phyloP scores from a whole-genome alignment of 768 basidiomycete genomes.

The Botryobasidium botryosum region DNA sequence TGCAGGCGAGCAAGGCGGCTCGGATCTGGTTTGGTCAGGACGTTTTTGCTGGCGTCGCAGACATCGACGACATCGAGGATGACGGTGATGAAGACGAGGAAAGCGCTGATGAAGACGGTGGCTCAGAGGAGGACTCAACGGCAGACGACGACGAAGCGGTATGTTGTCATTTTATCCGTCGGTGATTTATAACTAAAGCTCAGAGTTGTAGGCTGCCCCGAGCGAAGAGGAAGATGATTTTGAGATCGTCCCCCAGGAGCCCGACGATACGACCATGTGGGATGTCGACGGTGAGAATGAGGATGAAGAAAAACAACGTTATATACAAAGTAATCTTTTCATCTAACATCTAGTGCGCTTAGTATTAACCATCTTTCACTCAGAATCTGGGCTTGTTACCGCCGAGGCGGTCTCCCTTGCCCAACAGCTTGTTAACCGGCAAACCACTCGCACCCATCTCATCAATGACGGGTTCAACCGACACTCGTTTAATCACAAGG shows the following conservation, averaged over 20 bases:
- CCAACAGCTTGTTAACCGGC: constrained; percentile 75
- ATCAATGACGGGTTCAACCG: constrained; percentile 94
- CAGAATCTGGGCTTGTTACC: constrained; percentile 71
- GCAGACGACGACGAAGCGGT: constrained; percentile 16
- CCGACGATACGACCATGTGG: constrained; percentile 54
- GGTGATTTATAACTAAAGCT: background rate
- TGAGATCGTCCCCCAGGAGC: constrained; percentile 52
- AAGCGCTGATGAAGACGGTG: constrained; percentile 18
- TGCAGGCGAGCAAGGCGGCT: constrained; percentile 35
- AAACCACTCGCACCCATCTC: constrained; percentile 74
- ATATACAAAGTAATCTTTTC: constrained; percentile 38
- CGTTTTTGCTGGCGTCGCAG: constrained; percentile 53
- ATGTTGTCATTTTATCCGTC: too few relatives aligned
- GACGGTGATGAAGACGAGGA: constrained; percentile 25
- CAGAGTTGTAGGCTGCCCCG: constrained; percentile 12
- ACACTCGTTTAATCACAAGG: constrained; percentile 80
- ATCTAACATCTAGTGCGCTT: background rate
- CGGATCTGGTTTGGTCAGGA: constrained; percentile 95
- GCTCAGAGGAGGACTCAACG: constrained; percentile 20
- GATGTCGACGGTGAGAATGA: constrained; percentile 62
- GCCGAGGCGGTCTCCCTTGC: constrained; percentile 86
- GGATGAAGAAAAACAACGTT: constrained; percentile 45
- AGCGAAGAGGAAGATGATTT: constrained; percentile 37
- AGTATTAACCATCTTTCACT: background rate
- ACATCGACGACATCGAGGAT: constrained; percentile 26